phyloP scores from a whole-genome alignment of 169 alveolate species.

The Cryptosporidium sp. region DNA sequence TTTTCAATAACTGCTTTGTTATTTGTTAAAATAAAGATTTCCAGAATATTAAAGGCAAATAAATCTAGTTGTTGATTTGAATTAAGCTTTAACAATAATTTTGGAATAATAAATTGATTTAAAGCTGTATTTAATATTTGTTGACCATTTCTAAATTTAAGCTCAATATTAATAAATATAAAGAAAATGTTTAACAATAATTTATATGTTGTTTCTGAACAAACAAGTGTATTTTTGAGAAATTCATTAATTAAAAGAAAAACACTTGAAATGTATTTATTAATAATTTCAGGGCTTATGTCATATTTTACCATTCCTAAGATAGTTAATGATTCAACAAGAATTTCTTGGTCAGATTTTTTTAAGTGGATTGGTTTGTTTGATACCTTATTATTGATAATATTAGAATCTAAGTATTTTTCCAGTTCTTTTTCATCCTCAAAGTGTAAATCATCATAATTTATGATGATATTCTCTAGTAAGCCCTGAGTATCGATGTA shows the following conservation, averaged over 20 bases:
- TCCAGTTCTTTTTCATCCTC: constrained; percentile 20
- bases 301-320: constrained; percentile 37
- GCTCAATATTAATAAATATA: constrained; percentile 16
- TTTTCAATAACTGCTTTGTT: constrained; percentile 21
- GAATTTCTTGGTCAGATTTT: constrained; percentile 21
- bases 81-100: constrained; percentile 16
- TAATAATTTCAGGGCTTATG: constrained; percentile 22
- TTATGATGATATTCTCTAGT: constrained; percentile 12
- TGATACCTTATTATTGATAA: neutral
- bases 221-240: constrained; percentile 30
- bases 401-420: neutral
- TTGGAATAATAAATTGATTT: constrained; percentile 27
- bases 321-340: neutral
- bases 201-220: constrained; percentile 8
- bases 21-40: constrained; percentile 28
- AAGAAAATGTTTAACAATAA: neutral
- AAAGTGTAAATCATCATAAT: constrained; percentile 20
- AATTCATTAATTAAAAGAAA: constrained; percentile 39
- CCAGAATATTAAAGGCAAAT: constrained; percentile 33
- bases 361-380: constrained; percentile 47
- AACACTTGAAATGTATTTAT: constrained; percentile 39
- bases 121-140: constrained; percentile 13
- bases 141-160: constrained; percentile 10
- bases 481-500: constrained; percentile 61
- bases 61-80: constrained; percentile 28